A percentile compares a stretch with the other conserved stretches of the same genome.
phyloP scores from a whole-genome alignment of 768 basidiomycete species.

The Amyloporia xantha region DNA sequence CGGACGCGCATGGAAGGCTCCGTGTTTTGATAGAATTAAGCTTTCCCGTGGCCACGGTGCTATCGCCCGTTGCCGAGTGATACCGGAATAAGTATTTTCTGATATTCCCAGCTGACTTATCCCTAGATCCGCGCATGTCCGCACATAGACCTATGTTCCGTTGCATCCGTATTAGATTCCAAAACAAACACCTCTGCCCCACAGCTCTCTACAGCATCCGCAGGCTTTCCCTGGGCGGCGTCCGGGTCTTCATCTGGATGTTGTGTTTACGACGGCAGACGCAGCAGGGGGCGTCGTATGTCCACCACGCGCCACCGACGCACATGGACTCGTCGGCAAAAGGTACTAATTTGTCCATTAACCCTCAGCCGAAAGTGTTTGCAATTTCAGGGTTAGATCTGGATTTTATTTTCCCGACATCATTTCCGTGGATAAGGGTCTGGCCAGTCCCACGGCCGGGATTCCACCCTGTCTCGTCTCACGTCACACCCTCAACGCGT shows the following conservation, averaged over 20 bases:
- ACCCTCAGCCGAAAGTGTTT: not conserved
- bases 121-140: too few species aligned
- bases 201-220: not conserved
- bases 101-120: not conserved
- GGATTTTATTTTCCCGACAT: not conserved
- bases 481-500: not conserved
- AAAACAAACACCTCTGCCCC: not conserved
- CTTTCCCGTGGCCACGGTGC: not conserved
- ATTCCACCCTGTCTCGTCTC: conserved; percentile 1
- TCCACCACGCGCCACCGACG: not conserved
- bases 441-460: not conserved
- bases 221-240: too few species aligned
- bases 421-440: not conserved
- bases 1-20: not conserved
- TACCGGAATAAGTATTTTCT: not conserved
- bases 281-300: not conserved
- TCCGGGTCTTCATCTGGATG: too few species aligned
- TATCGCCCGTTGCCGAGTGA: conserved; percentile 1
- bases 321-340: not conserved
- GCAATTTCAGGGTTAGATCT: not conserved
- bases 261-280: too few species aligned
- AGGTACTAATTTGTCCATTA: not conserved
- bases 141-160: too few species aligned
- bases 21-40: conserved; percentile 5
- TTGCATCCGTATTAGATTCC: too few species aligned